These are phyloP conservation scores for Theileria orientalis DNA, from an alignment of 169 alveolate species.

Conservation along the genomic window DNA sequence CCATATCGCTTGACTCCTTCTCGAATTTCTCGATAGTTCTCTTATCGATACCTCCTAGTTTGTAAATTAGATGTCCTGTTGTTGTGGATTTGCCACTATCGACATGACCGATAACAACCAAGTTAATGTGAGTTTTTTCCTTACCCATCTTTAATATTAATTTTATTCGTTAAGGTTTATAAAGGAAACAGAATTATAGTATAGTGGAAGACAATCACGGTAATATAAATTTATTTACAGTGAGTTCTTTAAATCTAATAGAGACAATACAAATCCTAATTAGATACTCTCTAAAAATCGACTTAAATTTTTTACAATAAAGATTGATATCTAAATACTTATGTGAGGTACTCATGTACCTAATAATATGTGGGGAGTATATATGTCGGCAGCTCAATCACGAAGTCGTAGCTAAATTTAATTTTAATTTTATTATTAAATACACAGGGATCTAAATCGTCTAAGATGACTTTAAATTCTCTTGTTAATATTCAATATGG, in stretches of 20 bases:
- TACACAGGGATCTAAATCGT: no score
- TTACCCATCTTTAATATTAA: constrained; percentile 62
- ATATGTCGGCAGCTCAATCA: no score
- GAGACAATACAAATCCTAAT: not conserved
- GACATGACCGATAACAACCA: constrained; percentile 97
- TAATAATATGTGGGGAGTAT: constrained; percentile 5
- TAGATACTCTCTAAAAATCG: not conserved
- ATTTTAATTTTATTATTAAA: no score
- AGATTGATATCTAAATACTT: not conserved
- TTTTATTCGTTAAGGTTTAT: not conserved
- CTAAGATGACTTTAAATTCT: no score
- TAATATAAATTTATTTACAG: not conserved
- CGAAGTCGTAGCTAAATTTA: no score
- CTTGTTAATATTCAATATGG: no score
- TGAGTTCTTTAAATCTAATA: not conserved
- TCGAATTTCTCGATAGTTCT: constrained; percentile 94
- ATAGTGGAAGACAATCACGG: not conserved
- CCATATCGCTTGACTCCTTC: constrained; percentile 92
- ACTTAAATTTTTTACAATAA: not conserved
- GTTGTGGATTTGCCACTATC: constrained; percentile 97
- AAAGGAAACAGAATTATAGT: not conserved
- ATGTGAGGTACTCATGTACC: constrained; percentile 9
- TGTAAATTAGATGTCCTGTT: constrained; percentile 92
- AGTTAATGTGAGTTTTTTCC: constrained; percentile 90
- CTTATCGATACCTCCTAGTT: constrained; percentile 94